Evolutionary conservation across 805 yeast genomes (phyloP).

Genomic region (Metschnikowia matae): DNA sequence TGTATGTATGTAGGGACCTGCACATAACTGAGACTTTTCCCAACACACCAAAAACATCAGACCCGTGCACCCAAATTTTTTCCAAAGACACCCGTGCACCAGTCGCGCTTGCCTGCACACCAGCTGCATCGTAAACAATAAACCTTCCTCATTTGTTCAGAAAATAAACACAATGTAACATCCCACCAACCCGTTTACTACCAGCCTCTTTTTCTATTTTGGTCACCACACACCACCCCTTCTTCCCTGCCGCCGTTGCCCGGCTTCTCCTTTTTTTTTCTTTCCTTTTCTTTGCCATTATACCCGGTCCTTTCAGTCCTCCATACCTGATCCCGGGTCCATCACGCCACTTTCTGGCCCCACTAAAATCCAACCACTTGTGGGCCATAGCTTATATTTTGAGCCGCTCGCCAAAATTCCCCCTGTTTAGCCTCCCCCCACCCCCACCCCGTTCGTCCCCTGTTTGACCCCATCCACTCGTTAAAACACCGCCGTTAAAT

Average conservation of each 20-base stretch:
- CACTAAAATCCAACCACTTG: neutral
- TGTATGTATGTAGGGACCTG: neutral
- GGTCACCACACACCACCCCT: neutral
- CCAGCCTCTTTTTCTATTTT: neutral
- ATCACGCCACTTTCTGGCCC: neutral
- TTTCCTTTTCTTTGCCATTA: neutral
- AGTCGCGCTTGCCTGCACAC: neutral
- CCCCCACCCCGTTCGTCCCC: neutral
- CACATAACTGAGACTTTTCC: too few species aligned
- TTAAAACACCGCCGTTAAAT: neutral
- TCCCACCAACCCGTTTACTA: neutral
- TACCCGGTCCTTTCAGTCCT: neutral
- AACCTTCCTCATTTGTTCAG: conserved; percentile 1
- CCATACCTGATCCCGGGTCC: neutral
- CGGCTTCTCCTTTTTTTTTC: neutral
- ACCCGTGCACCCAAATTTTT: neutral
- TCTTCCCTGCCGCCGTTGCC: neutral
- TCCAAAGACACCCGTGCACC: neutral
- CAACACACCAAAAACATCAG: too few species aligned
- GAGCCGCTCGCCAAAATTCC: too few species aligned
- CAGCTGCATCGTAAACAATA: neutral
- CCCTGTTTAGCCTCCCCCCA: neutral
- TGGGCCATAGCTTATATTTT: neutral
- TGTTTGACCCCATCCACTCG: neutral
- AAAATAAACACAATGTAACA: conserved; percentile 2